Conservation (phyloP, 176 grass and related monocot species). For the Carex pumila region DNA sequence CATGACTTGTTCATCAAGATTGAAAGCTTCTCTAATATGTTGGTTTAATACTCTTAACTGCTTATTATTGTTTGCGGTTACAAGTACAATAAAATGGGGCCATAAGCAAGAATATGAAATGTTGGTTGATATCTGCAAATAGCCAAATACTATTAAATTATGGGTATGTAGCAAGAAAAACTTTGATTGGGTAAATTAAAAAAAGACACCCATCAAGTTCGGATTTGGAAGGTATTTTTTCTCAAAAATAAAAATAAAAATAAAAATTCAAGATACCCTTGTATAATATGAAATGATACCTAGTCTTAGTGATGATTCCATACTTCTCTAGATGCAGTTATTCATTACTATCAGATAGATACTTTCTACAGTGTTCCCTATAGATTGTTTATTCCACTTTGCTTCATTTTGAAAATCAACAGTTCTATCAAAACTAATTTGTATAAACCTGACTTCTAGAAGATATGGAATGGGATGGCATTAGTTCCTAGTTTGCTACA, state of each 20-base stretch:
- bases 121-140: not conserved
- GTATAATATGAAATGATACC: not conserved
- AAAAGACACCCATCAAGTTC: not conserved
- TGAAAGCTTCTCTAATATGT: not conserved
- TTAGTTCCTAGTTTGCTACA: slow-evolving; percentile 22
- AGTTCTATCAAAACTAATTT: not conserved
- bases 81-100: not conserved
- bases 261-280: no score
- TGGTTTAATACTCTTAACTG: not conserved
- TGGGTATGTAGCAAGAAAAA: not conserved
- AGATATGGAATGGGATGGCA: not conserved
- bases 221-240: not conserved
- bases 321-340: not conserved
- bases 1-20: not conserved
- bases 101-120: not conserved
- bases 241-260: not conserved
- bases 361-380: not conserved
- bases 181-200: not conserved
- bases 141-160: not conserved
- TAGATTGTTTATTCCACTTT: not conserved
- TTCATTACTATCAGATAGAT: not conserved
- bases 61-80: not conserved
- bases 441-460: slow-evolving; percentile 10
- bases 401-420: not conserved
- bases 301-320: not conserved